Conservation (phyloP, 2,329 filamentous ascomycete species). For the Colletotrichum lindemuthianum region DNA sequence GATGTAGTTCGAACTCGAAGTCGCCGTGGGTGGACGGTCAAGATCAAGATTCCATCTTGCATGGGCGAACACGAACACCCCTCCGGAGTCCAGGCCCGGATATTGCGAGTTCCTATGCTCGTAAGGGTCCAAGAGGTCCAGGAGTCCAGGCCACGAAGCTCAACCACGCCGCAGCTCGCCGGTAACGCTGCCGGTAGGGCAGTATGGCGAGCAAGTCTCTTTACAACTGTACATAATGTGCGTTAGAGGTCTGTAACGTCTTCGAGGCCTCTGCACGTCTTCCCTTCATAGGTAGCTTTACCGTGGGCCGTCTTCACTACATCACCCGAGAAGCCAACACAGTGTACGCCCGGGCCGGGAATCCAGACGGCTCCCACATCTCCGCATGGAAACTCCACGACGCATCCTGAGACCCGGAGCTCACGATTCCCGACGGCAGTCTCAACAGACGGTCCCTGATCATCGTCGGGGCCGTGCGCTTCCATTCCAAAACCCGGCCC, state of each 20-base stretch:
- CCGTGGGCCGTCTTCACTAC: too few species aligned
- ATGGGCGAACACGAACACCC: neutral
- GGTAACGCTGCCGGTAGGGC: conserved; percentile 8
- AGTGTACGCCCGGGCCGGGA: neutral
- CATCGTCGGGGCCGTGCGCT: conserved; percentile 23
- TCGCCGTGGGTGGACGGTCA: neutral
- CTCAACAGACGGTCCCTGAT: conserved; percentile 17
- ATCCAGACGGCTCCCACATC: neutral
- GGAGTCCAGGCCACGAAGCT: neutral
- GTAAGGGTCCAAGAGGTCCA: neutral
- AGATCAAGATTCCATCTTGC: neutral
- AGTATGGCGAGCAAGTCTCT: neutral
- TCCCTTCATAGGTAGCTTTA: neutral
- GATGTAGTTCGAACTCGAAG: neutral
- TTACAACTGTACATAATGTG: neutral
- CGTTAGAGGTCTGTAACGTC: neutral
- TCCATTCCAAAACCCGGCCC: conserved; percentile 19
- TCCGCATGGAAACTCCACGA: conserved; percentile 13
- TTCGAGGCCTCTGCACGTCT: neutral
- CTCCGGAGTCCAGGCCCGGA: neutral
- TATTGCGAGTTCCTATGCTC: neutral
- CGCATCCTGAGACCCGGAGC: conserved; percentile 35
- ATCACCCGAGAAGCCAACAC: neutral
- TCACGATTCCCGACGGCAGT: conserved; percentile 19
- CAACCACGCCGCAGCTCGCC: neutral